Evolutionary conservation across 495 filamentous ascomycete species (phyloP).

Genomic region (Neurospora sp.): DNA sequence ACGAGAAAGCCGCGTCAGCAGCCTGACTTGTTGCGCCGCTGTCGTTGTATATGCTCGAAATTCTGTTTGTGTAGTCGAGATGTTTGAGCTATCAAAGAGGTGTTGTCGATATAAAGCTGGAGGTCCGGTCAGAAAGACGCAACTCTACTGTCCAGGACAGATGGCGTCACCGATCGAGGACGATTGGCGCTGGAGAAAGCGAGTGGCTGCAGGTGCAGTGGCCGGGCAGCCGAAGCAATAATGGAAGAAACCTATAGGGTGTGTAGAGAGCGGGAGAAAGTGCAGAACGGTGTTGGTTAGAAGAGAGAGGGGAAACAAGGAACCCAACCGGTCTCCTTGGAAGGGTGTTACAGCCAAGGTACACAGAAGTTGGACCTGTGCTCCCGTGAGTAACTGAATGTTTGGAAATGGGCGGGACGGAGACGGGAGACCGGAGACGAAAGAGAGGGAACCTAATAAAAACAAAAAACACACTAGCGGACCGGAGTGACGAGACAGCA

Average conservation of each 20-base stretch:
- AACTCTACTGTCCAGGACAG: not conserved
- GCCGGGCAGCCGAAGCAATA: slow-evolving; percentile 1
- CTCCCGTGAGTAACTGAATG: not conserved
- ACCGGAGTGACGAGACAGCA: not conserved
- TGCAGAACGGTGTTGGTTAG: not conserved
- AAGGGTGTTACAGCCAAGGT: not conserved
- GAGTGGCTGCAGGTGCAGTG: slow-evolving; percentile 1
- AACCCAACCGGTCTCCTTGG: not conserved
- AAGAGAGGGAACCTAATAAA: not conserved
- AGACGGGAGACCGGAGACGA: not conserved
- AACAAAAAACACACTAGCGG: not conserved
- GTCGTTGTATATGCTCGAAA: not conserved
- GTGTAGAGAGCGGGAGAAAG: not conserved
- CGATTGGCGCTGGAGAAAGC: slow-evolving; percentile 2
- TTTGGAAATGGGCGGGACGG: not conserved
- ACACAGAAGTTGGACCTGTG: slow-evolving; percentile 10
- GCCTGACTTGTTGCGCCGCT: not conserved
- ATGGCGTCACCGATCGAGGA: not conserved
- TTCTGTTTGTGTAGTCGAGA: not conserved
- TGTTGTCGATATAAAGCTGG: not conserved
- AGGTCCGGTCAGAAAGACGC: not conserved
- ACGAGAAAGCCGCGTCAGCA: slow-evolving; percentile 8
- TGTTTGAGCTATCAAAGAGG: not conserved
- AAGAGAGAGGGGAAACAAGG: slow-evolving; percentile 1
- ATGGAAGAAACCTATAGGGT: not conserved